Evolutionary conservation across 345 rosid genomes (phyloP).

Genomic region (Acer yangbiense): DNA sequence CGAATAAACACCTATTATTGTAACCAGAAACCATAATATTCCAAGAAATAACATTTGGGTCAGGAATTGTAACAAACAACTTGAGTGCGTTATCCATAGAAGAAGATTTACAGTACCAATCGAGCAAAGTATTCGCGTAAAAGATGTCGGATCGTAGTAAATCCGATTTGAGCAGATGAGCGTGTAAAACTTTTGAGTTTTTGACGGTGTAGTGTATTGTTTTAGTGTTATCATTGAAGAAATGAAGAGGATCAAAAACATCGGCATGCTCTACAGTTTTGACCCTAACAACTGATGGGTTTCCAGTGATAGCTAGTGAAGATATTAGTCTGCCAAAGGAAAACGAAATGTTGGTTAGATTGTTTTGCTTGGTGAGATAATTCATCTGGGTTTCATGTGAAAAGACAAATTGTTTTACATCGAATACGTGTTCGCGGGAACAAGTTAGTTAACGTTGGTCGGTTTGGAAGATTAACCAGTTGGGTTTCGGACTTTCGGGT

Average conservation of each 20-base stretch:
- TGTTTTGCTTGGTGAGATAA: constrained; percentile 29
- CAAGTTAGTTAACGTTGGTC: too few species aligned
- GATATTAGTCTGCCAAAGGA: constrained; percentile 27
- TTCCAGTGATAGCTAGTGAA: constrained; percentile 31
- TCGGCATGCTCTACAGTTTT: constrained; percentile 17
- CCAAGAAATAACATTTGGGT: constrained; percentile 60
- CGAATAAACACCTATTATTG: constrained; percentile 35
- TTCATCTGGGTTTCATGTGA: constrained; percentile 38
- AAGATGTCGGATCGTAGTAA: constrained; percentile 36
- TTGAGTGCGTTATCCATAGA: constrained; percentile 51
- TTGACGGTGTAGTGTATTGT: constrained; percentile 32
- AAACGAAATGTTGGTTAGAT: constrained; percentile 25
- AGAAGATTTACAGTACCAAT: constrained; percentile 47
- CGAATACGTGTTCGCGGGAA: too few species aligned
- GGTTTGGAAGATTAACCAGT: too few species aligned
- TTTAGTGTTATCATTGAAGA: constrained; percentile 41
- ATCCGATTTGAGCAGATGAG: constrained; percentile 43
- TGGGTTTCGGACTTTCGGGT: too few species aligned
- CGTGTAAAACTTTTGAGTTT: constrained; percentile 45
- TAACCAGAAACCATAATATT: constrained; percentile 63
- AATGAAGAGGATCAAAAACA: constrained; percentile 39
- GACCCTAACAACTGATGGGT: constrained; percentile 15
- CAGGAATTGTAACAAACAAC: constrained; percentile 64
- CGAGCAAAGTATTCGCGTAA: constrained; percentile 49
- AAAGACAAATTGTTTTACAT: too few species aligned